These are phyloP conservation scores for Penicillium fuscoglaucum DNA, from an alignment of 2,329 filamentous ascomycete genomes.

Conservation along the genomic window DNA sequence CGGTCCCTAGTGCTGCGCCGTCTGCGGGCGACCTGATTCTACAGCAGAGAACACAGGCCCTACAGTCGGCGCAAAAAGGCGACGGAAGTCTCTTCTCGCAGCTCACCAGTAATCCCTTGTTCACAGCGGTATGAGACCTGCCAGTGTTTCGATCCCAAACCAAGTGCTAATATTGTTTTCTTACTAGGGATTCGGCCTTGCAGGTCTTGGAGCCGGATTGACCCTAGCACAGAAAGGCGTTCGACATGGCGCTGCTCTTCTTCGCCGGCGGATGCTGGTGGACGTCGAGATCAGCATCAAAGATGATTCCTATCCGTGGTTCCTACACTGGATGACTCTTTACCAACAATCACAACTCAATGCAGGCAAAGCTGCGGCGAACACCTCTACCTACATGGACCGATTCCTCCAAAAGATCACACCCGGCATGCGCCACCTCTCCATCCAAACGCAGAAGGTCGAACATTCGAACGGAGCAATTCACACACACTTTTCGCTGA, in stretches of 20 bases:
- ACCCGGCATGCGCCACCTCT: constrained; percentile 62
- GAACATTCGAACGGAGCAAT: constrained; percentile 66
- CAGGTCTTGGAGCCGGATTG: constrained; percentile 77
- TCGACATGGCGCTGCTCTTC: constrained; percentile 68
- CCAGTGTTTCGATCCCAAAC: neutral
- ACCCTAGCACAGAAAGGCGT: constrained; percentile 77
- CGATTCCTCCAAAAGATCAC: constrained; percentile 59
- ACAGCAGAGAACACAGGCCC: constrained; percentile 37
- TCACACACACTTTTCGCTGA: constrained; percentile 79
- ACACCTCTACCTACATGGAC: constrained; percentile 49
- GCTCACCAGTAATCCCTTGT: constrained; percentile 51
- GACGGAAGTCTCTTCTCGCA: constrained; percentile 48
- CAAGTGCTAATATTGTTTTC: constrained; percentile 6
- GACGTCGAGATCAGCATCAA: constrained; percentile 94
- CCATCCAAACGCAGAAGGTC: constrained; percentile 64
- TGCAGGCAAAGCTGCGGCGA: constrained; percentile 52
- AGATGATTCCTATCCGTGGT: constrained; percentile 90
- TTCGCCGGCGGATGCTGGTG: constrained; percentile 84
- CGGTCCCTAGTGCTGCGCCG: constrained; percentile 28
- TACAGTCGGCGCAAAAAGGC: constrained; percentile 30
- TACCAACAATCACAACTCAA: constrained; percentile 65
- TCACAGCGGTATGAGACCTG: constrained; percentile 47
- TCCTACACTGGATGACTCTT: constrained; percentile 89
- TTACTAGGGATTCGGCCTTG: constrained; percentile 77
- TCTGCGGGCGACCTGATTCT: constrained; percentile 39